These are phyloP conservation scores for Scheffersomyces lignosus DNA, from an alignment of 805 yeast species.

Conservation along the genomic window DNA sequence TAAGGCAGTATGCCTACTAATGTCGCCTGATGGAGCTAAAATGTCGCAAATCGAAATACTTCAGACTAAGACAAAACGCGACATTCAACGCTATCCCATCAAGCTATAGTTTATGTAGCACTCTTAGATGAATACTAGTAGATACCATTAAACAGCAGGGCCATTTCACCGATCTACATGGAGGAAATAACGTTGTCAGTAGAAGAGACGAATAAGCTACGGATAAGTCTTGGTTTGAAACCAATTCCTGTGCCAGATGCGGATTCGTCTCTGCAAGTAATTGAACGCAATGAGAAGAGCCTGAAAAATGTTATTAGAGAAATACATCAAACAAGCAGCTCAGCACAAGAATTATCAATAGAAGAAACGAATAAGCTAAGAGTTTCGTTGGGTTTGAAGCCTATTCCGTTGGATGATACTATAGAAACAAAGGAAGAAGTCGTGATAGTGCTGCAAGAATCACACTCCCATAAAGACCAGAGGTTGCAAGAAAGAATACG, in stretches of 20 bases:
- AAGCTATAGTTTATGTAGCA: too few relatives aligned
- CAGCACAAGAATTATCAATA: conserved; percentile 27
- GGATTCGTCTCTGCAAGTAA: neutral
- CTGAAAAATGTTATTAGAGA: neutral
- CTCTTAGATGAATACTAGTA: too few relatives aligned
- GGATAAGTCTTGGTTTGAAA: conserved; percentile 39
- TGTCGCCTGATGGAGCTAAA: too few relatives aligned
- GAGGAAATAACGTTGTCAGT: conserved; percentile 25
- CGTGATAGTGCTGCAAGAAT: neutral
- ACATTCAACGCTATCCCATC: too few relatives aligned
- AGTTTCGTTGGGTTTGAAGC: conserved; percentile 51
- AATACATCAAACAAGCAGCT: conserved; percentile 2
- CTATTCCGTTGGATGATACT: conserved; percentile 32
- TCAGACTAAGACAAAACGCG: too few relatives aligned
- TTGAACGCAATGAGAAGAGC: too few relatives aligned
- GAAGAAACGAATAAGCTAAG: conserved; percentile 61
- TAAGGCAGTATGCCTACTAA: too few relatives aligned
- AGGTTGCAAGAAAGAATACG: neutral
- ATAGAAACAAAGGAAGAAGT: neutral
- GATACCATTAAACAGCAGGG: too few relatives aligned
- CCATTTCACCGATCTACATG: too few relatives aligned
- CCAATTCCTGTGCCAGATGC: conserved; percentile 26
- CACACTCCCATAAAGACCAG: neutral
- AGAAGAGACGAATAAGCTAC: conserved; percentile 45
- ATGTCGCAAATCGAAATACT: too few relatives aligned